Evolutionary conservation across 768 basidiomycete genomes (phyloP), one percentile per base, ranked within the genome.

Genomic region (Boletus rubescentipes): DNA sequence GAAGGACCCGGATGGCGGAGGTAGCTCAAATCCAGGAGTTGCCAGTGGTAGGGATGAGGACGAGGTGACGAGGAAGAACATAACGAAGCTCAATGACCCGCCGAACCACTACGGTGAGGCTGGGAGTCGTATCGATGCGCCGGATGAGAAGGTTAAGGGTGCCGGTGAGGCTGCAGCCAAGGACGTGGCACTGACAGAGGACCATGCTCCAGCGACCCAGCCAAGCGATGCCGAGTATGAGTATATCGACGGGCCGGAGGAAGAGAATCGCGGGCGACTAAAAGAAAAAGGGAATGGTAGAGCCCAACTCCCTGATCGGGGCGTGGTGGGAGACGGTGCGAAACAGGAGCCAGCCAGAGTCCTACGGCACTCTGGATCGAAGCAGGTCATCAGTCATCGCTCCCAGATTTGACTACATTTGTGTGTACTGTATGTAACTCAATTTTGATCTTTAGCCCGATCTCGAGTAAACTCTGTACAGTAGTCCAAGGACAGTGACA

Each of bases 361-460:
- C 26, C n/a, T n/a, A 16, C 26, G n/a, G 18, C 6, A 38, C 9
- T 35, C 32, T 35, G 12, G 15, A n/a, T 2, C 30, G 15, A 29
- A 23, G 23, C 31, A 21, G 30, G 21, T 9, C 6, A 12, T 18
- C 21, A 6, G 10, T 36, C 4, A 4, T n/a, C 6, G 37, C 15
- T 18, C 26, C 23, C 8, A 23, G 9, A 15, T 31, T 23, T 53
- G 44, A 53, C 32, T 45, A 57, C 31, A 34, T 35, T 21, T 18
- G 37, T 40, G 26, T 57, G 35, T 50, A 57, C 40, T 14, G 30
- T 44, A 31, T 49, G 42, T 32, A 21, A 49, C 18, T 32, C 54
- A 14, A 10, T 15, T 34, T 38, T 14, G 30, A 34, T 20, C n/a
- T 21, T 14, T 37, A 30, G 21, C 11, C 10, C 21, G 26, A 11